Conservation (phyloP, 176 grass and related monocot genomes). For the Tuctoria greenei region DNA sequence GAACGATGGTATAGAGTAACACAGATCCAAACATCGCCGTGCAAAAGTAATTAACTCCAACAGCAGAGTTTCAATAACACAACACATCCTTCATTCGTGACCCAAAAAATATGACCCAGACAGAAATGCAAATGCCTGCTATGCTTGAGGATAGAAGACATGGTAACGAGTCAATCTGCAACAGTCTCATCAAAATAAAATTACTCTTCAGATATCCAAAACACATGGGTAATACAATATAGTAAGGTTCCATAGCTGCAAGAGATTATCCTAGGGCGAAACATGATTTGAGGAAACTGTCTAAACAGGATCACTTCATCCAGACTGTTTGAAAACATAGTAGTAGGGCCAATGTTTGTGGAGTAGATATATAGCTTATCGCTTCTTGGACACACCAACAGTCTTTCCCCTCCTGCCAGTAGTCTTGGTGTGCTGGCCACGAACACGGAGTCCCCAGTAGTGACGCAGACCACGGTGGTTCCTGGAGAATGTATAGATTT, state of each 20-base stretch:
- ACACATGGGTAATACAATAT: conserved; percentile 38
- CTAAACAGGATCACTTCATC: conserved; percentile 10
- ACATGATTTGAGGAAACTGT: conserved; percentile 4
- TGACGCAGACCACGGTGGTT: conserved; percentile 94
- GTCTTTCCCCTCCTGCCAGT: conserved; percentile 95
- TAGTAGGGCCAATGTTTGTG: not conserved
- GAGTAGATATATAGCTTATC: conserved; percentile 38
- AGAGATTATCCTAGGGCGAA: conserved; percentile 36
- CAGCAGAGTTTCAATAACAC: not conserved
- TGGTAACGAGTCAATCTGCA: not conserved
- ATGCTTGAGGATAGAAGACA: not conserved
- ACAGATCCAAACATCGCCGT: not conserved
- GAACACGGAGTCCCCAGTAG: conserved; percentile 94
- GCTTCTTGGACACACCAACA: conserved; percentile 97
- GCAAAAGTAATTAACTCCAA: not conserved
- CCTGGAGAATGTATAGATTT: conserved; percentile 23
- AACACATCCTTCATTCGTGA: not conserved
- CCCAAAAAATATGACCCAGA: not conserved
- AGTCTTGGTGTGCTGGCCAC: conserved; percentile 96
- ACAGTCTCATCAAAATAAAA: conserved; percentile 23
- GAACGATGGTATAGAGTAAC: not conserved
- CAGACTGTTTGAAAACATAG: not conserved
- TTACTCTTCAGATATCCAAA: conserved; percentile 12
- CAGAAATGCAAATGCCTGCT: not conserved
- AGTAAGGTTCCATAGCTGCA: conserved; percentile 31